A percentile compares a stretch with the other conserved stretches of the same genome.
phyloP scores from a whole-genome alignment of 164 flowering plant species.

The Pachysandra terminalis region DNA sequence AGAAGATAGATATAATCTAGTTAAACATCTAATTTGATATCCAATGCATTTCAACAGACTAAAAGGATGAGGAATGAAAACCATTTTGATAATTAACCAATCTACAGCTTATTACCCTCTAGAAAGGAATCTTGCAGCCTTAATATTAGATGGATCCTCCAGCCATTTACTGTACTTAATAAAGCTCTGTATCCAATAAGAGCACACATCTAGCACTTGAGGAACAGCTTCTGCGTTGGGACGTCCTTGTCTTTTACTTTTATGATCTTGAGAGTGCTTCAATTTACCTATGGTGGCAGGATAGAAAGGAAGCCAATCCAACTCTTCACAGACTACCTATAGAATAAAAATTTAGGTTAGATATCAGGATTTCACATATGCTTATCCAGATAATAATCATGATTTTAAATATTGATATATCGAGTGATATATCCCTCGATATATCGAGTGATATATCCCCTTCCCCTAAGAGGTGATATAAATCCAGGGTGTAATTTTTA shows the following conservation, averaged over 20 bases:
- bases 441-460: no score
- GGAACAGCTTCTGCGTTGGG: constrained; percentile 77
- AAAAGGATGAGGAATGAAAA: background rate
- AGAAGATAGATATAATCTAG: background rate
- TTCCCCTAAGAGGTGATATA: no score
- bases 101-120: constrained; percentile 50
- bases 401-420: no score
- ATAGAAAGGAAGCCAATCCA: constrained; percentile 98
- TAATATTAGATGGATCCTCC: constrained; percentile 78
- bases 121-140: constrained; percentile 89
- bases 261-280: constrained; percentile 50
- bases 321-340: constrained; percentile 97
- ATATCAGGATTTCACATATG: background rate
- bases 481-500: no score
- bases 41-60: background rate
- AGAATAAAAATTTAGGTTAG: constrained; percentile 9
- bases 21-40: background rate
- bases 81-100: background rate
- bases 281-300: constrained; percentile 33
- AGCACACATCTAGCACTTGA: constrained; percentile 70
- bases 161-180: constrained; percentile 93
- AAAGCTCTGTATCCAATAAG: constrained; percentile 86
- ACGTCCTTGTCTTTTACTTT: constrained; percentile 42
- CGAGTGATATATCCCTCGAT: no score
- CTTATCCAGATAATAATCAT: background rate